Conservation (phyloP, 2,329 filamentous ascomycete species). For the Claviceps sp. region DNA sequence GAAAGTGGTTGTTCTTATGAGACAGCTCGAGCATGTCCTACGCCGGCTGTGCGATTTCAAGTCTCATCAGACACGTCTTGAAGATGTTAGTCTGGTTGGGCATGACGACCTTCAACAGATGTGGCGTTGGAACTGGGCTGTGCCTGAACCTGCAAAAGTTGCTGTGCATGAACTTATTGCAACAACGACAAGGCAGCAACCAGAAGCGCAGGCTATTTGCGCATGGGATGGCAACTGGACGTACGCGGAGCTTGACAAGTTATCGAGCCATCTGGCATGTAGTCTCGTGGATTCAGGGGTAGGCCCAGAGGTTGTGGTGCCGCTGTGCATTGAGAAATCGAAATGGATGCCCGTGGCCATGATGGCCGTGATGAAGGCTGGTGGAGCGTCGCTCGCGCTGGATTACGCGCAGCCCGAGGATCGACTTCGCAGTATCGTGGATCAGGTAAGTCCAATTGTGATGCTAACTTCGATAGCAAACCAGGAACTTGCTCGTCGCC, state of each 20-base stretch:
- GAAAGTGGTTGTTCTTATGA: conserved; percentile 5
- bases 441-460: conserved; percentile 2
- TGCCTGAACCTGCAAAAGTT: not conserved
- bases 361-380: conserved; percentile 16
- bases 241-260: conserved; percentile 11
- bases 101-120: conserved; percentile 2
- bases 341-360: conserved; percentile 12
- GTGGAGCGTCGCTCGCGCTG: conserved; percentile 15
- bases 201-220: conserved; percentile 3
- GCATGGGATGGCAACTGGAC: conserved; percentile 16
- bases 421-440: conserved; percentile 8
- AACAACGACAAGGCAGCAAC: not conserved
- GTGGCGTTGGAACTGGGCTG: conserved; percentile 2
- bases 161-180: conserved; percentile 1
- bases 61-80: not conserved
- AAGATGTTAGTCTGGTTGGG: not conserved
- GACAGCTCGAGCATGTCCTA: conserved; percentile 6
- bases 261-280: conserved; percentile 10
- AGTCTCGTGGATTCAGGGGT: conserved; percentile 2
- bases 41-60: conserved; percentile 5
- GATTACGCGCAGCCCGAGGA: conserved; percentile 12
- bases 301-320: conserved; percentile 8
- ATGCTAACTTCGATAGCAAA: conserved; percentile 6
- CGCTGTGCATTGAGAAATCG: conserved; percentile 17
- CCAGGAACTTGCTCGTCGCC: conserved; percentile 10